Evolutionary conservation across 768 basidiomycete species (phyloP), one percentile per base, ranked within the genome.

Genomic region (Suillus decipiens): DNA sequence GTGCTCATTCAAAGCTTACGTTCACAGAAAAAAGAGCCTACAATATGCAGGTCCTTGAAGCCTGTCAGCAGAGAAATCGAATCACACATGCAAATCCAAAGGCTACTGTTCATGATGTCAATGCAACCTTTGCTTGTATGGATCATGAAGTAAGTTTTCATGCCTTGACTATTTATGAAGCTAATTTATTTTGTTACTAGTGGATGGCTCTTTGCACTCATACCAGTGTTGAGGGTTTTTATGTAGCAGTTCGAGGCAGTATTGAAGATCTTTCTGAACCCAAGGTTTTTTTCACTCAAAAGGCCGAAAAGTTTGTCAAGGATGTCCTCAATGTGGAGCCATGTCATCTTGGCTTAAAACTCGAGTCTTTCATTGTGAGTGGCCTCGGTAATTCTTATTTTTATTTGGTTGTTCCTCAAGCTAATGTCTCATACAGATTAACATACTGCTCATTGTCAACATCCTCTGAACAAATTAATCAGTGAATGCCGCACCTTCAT

Each of bases 181-280:
- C 24, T 42, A 5, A 34, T 59, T 17, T 15, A 36, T 39, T n/a
- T 10, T n/a, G 8, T 59, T n/a, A 17, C 19, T 41, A 59, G 58
- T 59, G 58, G 58, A 59, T 28, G 41, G 58, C 58, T 48, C 41
- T 59, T 11, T 59, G 34, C 7, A 15, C 58, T 36, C 39, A 8
- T 10, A 59, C n/a, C 1, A 10, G 58, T 5, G 22, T 17, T 2
- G 39, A 59, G 33, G 58, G 58, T 24, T 59, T 59, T 3, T 59
- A 59, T 47, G 34, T 59, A 11, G 58, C 24, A 5, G 58, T 59
- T 17, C 10, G 19, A 9, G 39, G 39, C 2, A 17, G 58, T 8
- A 24, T 59, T 37, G 58, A 59, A 47, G 58, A 59, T 17, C 41
- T 37, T 28, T 33, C 58, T n/a, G 58, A 59, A 17, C 58, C 58